Conservation (phyloP, 805 yeast genomes). For the Priceomyces castillae region DNA sequence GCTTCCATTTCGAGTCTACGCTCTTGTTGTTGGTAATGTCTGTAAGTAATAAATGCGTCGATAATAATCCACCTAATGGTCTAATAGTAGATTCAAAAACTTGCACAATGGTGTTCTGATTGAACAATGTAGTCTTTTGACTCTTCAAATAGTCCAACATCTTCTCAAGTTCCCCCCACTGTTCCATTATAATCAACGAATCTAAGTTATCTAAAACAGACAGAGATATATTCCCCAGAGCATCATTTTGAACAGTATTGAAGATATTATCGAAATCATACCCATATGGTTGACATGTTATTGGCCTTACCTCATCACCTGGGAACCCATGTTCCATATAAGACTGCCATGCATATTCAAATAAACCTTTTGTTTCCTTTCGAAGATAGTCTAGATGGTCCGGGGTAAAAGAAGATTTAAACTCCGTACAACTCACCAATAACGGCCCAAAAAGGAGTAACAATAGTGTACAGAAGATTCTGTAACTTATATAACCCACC, state of each 20-base stretch:
- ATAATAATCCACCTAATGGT: slow-evolving; percentile 75
- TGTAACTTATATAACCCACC: background rate
- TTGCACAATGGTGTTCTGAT: slow-evolving; percentile 70
- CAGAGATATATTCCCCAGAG: slow-evolving; percentile 76
- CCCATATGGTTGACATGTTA: slow-evolving; percentile 65
- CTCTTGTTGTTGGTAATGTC: slow-evolving; percentile 18
- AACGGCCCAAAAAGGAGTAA: background rate
- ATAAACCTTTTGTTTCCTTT: slow-evolving; percentile 53
- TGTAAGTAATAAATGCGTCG: slow-evolving; percentile 59
- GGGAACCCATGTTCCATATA: slow-evolving; percentile 76
- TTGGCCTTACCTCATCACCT: slow-evolving; percentile 74
- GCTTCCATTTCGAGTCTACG: slow-evolving; percentile 30
- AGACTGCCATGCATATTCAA: slow-evolving; percentile 71
- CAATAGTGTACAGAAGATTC: background rate
- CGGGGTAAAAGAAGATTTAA: slow-evolving; percentile 35
- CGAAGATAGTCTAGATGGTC: slow-evolving; percentile 31
- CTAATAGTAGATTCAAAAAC: slow-evolving; percentile 87
- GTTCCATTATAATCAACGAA: slow-evolving; percentile 70
- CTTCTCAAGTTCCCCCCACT: slow-evolving; percentile 49
- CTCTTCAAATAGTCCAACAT: slow-evolving; percentile 27
- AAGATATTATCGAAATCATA: slow-evolving; percentile 54
- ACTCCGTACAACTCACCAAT: background rate
- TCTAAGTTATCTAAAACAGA: slow-evolving; percentile 81
- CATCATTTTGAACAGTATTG: slow-evolving; percentile 72
- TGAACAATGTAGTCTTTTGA: slow-evolving; percentile 48